A percentile compares a stretch with the other conserved stretches of the same genome.
phyloP scores from a whole-genome alignment of 2,329 filamentous ascomycete genomes.

The Trichoderma pleuroti region DNA sequence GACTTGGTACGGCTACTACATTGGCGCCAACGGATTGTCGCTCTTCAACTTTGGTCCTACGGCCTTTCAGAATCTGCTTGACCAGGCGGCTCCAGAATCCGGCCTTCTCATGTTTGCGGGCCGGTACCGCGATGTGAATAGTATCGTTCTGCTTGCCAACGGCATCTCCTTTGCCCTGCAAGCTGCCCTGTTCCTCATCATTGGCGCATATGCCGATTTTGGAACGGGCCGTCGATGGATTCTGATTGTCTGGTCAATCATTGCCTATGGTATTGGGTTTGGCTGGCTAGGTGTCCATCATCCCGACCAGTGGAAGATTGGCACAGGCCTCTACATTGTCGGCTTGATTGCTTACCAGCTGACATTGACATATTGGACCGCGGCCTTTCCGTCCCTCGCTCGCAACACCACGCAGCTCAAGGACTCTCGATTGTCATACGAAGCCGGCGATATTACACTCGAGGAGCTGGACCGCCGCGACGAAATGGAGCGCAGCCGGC shows the following conservation, averaged over 20 bases:
- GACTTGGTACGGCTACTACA: slow-evolving; percentile 20
- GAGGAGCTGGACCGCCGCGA: slow-evolving; percentile 60
- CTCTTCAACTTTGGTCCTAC: slow-evolving; percentile 22
- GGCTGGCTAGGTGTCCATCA: slow-evolving; percentile 64
- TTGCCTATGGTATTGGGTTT: slow-evolving; percentile 63
- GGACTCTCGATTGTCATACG: slow-evolving; percentile 32
- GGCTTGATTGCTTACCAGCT: slow-evolving; percentile 65
- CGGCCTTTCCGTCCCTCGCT: slow-evolving; percentile 46
- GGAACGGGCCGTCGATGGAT: slow-evolving; percentile 59
- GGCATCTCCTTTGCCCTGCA: slow-evolving; percentile 67
- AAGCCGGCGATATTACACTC: slow-evolving; percentile 47
- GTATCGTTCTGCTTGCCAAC: slow-evolving; percentile 61
- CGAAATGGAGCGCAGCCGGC: slow-evolving; percentile 59
- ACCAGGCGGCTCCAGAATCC: slow-evolving; percentile 46
- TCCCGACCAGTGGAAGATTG: slow-evolving; percentile 56
- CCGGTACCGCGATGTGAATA: slow-evolving; percentile 56
- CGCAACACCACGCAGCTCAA: slow-evolving; percentile 35
- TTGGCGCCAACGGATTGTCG: slow-evolving; percentile 19
- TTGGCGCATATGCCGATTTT: slow-evolving; percentile 59
- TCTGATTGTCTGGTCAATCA: slow-evolving; percentile 55
- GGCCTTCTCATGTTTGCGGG: slow-evolving; percentile 55
- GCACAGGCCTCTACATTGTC: slow-evolving; percentile 61
- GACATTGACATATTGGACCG: slow-evolving; percentile 66
- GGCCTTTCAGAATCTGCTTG: slow-evolving; percentile 21
- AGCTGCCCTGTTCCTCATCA: slow-evolving; percentile 51